Conservation (phyloP, 2,329 filamentous ascomycete genomes). For the Fusarium sp. region DNA sequence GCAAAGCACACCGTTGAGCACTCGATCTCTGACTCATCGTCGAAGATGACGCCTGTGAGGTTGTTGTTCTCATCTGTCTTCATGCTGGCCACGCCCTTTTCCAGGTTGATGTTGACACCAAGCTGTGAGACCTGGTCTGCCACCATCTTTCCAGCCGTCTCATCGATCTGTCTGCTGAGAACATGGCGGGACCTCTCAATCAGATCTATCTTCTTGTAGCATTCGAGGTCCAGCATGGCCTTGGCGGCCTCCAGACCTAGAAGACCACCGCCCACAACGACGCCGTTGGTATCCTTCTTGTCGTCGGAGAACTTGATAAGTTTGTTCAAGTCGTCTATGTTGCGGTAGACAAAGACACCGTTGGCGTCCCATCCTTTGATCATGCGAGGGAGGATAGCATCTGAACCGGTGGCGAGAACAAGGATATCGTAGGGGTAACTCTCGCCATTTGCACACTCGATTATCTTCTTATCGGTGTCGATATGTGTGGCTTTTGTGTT, state of each 20-base stretch:
- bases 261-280: constrained; percentile 86
- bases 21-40: constrained; percentile 81
- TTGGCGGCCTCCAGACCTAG: constrained; percentile 91
- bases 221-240: constrained; percentile 87
- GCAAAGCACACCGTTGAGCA: constrained; percentile 90
- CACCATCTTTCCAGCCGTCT: constrained; percentile 83
- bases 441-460: constrained; percentile 78
- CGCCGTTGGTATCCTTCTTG: constrained; percentile 75
- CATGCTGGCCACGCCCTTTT: constrained; percentile 79
- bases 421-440: constrained; percentile 82
- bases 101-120: constrained; percentile 83
- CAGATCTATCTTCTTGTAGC: constrained; percentile 79
- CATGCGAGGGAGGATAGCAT: constrained; percentile 78
- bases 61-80: constrained; percentile 74
- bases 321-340: constrained; percentile 81
- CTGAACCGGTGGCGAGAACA: constrained; percentile 87
- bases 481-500: constrained; percentile 78
- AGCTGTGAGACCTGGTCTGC: constrained; percentile 83
- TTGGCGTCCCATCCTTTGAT: constrained; percentile 83
- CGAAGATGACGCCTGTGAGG: constrained; percentile 81
- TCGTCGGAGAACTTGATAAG: constrained; percentile 79
- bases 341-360: constrained; percentile 91
- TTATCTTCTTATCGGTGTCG: constrained; percentile 71
- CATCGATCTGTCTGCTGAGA: constrained; percentile 83
- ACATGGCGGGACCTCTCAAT: constrained; percentile 89